Conservation (phyloP, 192 early-diverging fungal genomes). For the Backusella luteola region DNA sequence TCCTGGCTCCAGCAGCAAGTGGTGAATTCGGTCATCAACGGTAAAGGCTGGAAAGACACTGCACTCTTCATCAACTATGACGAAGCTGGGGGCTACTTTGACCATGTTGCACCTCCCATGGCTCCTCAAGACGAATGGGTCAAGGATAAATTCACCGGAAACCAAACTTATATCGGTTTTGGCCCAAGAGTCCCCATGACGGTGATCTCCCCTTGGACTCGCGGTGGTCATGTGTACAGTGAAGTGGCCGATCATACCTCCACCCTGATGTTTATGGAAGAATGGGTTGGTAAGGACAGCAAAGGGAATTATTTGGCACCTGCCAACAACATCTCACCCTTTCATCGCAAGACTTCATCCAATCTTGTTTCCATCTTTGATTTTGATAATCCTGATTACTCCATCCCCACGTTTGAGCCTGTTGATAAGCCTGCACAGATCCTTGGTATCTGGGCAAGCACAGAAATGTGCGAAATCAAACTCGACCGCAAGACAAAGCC, state of each 20-base stretch:
- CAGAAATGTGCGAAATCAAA: not conserved
- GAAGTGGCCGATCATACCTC: constrained; percentile 27
- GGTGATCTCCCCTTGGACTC: constrained; percentile 15
- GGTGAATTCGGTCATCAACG: constrained; percentile 23
- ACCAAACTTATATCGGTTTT: not conserved
- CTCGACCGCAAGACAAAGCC: constrained; percentile 11
- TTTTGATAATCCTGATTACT: not conserved
- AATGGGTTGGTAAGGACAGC: constrained; percentile 20
- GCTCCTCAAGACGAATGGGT: constrained; percentile 14
- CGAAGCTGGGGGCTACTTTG: constrained; percentile 24
- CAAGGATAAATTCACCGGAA: constrained; percentile 1
- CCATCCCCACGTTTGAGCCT: not conserved
- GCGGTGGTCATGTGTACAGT: constrained; percentile 28
- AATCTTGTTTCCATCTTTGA: not conserved
- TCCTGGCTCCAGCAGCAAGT: constrained; percentile 32
- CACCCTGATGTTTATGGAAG: constrained; percentile 16
- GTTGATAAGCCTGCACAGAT: not conserved
- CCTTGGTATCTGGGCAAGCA: constrained; percentile 11
- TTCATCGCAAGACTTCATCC: not conserved
- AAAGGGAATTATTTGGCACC: constrained; percentile 21
- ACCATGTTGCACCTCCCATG: constrained; percentile 22
- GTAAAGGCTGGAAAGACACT: constrained; percentile 14
- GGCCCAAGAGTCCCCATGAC: constrained; percentile 27
- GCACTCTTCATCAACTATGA: constrained; percentile 33
- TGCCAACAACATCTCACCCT: constrained; percentile 10